Percentiles rank a stretch among this genome's conserved stretches.
These are phyloP conservation scores for Colletotrichum eremochloae DNA, from an alignment of 2,329 filamentous ascomycete genomes.

Conservation along the genomic window DNA sequence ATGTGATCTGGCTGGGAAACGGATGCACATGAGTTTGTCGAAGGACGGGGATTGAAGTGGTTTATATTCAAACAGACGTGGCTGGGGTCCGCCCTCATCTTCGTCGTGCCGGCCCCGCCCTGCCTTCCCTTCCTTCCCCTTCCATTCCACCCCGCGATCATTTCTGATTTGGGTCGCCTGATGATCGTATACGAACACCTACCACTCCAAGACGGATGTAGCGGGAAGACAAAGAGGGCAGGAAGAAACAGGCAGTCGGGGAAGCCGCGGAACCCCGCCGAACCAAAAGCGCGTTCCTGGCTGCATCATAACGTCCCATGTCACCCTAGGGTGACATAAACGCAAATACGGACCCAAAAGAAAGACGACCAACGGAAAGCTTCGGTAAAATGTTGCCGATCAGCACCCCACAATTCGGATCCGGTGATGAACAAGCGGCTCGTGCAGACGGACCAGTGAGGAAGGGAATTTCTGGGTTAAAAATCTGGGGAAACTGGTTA, in stretches of 20 bases:
- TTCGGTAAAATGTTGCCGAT: constrained; percentile 12
- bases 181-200: not conserved
- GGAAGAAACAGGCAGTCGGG: not conserved
- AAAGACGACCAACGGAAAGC: constrained; percentile 7
- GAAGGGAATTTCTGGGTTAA: not conserved
- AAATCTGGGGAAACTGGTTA: constrained; percentile 32
- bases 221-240: not conserved
- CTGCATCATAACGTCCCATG: constrained; percentile 3
- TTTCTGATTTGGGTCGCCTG: not conserved
- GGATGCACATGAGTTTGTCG: not conserved
- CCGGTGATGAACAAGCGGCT: constrained; percentile 13
- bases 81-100: not conserved
- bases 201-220: not conserved
- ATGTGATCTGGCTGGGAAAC: not conserved
- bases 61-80: not conserved
- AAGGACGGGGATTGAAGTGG: not conserved
- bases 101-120: not conserved
- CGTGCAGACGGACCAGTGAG: constrained; percentile 22
- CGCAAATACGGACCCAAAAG: constrained; percentile 1
- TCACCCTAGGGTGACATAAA: constrained; percentile 12
- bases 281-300: constrained; percentile 12
- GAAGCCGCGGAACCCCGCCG: constrained; percentile 30
- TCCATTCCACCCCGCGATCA: not conserved
- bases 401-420: constrained; percentile 20
- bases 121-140: not conserved